Conservation (phyloP, 192 early-diverging fungal species). For the Coemansia asiatica region DNA sequence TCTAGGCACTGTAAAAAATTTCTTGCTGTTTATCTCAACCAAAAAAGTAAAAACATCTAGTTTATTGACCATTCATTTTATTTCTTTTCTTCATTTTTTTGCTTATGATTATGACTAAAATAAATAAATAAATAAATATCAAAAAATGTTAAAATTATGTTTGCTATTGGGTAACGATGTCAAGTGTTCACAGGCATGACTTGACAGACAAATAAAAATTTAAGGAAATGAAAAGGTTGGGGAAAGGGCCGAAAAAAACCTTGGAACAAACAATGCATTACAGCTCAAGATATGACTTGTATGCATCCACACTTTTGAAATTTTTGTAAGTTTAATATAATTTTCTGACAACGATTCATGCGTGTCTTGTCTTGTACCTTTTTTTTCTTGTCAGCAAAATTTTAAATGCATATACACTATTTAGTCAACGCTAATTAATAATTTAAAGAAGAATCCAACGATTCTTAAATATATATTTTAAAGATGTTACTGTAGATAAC, state of each 20-base stretch:
- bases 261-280: background rate
- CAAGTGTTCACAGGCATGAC: background rate
- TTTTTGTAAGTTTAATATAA: no score
- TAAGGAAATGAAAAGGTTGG: background rate
- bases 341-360: no score
- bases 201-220: background rate
- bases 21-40: background rate
- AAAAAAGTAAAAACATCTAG: background rate
- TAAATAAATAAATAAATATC: background rate
- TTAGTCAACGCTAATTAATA: no score
- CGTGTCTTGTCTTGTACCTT: no score
- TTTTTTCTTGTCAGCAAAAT: no score
- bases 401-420: no score
- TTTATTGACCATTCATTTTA: background rate
- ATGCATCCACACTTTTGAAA: no score
- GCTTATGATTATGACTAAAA: background rate
- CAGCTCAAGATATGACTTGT: background rate
- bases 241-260: background rate
- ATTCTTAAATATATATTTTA: no score
- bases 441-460: no score
- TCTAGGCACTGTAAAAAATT: background rate
- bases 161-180: background rate
- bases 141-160: background rate
- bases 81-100: background rate
- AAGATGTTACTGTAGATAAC: no score